These are phyloP conservation scores for Nectriaceae sp. DNA, from an alignment of 2,329 filamentous ascomycete genomes.

Conservation along the genomic window DNA sequence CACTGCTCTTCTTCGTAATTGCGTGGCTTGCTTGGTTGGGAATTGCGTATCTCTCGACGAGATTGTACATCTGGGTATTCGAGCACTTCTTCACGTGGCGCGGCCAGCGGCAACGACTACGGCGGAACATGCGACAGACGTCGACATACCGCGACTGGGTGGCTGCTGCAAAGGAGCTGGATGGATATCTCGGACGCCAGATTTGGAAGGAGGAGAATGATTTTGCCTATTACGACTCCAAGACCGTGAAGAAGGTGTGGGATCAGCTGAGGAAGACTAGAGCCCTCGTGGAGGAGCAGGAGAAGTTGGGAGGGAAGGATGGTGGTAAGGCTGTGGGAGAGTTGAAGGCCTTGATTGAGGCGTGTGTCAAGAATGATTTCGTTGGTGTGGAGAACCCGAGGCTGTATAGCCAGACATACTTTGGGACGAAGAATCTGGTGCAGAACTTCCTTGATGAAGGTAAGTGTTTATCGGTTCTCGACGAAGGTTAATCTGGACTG, in stretches of 20 bases:
- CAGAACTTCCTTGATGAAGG: constrained; percentile 88
- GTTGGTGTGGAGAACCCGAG: constrained; percentile 90
- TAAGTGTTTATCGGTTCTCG: constrained; percentile 35
- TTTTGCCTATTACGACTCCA: constrained; percentile 84
- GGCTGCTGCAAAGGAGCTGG: constrained; percentile 73
- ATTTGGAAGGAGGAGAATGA: constrained; percentile 77
- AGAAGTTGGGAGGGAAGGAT: constrained; percentile 41
- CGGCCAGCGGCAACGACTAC: constrained; percentile 71
- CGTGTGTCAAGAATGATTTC: constrained; percentile 97
- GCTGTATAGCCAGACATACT: constrained; percentile 97
- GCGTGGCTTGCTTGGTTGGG: constrained; percentile 79
- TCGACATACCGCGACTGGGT: constrained; percentile 84
- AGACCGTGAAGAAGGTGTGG: constrained; percentile 76
- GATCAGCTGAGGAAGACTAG: constrained; percentile 72
- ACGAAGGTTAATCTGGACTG: constrained; percentile 6
- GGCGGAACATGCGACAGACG: constrained; percentile 70
- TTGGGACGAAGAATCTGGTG: constrained; percentile 92
- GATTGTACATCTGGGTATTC: constrained; percentile 89
- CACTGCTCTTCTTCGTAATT: constrained; percentile 76
- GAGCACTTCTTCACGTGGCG: constrained; percentile 92
- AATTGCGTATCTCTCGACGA: constrained; percentile 72
- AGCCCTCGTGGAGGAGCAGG: constrained; percentile 57
- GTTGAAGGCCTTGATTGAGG: constrained; percentile 76
- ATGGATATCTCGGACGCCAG: constrained; percentile 78
- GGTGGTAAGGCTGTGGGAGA: constrained; percentile 66